These are phyloP conservation scores for Aspergillus brasiliensis DNA, from an alignment of 2,329 filamentous ascomycete genomes.

Conservation along the genomic window DNA sequence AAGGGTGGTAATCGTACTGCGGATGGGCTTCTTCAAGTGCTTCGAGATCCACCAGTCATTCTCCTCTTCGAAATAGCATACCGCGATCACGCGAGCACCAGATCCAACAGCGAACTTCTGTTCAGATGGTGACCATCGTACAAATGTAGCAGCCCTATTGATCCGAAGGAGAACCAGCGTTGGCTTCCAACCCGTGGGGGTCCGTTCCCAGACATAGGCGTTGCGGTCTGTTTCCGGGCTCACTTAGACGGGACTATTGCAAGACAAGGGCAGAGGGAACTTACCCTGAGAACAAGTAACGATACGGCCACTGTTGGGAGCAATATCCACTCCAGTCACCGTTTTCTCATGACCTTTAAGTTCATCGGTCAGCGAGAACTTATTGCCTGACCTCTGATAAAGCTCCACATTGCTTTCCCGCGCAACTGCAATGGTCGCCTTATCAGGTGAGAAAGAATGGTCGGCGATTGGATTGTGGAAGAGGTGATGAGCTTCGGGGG, in stretches of 20 bases:
- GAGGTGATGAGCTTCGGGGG: slow-evolving; percentile 91
- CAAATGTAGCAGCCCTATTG: slow-evolving; percentile 93
- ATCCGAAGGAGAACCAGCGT: slow-evolving; percentile 96
- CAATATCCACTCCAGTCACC: slow-evolving; percentile 94
- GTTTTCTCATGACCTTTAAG: slow-evolving; percentile 96
- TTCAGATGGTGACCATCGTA: slow-evolving; percentile 95
- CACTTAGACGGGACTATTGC: neutral
- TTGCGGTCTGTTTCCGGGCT: slow-evolving; percentile 72
- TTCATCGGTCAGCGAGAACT: slow-evolving; percentile 85
- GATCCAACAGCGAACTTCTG: slow-evolving; percentile 97
- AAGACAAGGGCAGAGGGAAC: slow-evolving; percentile 18
- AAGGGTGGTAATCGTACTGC: slow-evolving; percentile 92
- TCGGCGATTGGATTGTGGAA: slow-evolving; percentile 96
- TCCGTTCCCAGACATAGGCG: slow-evolving; percentile 95
- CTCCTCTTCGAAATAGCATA: slow-evolving; percentile 99
- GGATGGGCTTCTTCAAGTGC: slow-evolving; percentile 98
- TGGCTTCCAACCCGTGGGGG: slow-evolving; percentile 90
- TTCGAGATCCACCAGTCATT: slow-evolving; percentile 99
- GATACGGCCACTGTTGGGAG: slow-evolving; percentile 84
- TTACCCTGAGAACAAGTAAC: slow-evolving; percentile 95
- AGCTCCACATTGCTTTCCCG: slow-evolving; percentile 89
- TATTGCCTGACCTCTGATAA: slow-evolving; percentile 71
- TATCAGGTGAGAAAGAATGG: slow-evolving; percentile 96
- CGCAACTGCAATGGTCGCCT: slow-evolving; percentile 82
- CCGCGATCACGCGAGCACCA: slow-evolving; percentile 88